phyloP scores from a whole-genome alignment of 1,284 basidiomycete species.

The Cutaneotrichosporon sp. region DNA sequence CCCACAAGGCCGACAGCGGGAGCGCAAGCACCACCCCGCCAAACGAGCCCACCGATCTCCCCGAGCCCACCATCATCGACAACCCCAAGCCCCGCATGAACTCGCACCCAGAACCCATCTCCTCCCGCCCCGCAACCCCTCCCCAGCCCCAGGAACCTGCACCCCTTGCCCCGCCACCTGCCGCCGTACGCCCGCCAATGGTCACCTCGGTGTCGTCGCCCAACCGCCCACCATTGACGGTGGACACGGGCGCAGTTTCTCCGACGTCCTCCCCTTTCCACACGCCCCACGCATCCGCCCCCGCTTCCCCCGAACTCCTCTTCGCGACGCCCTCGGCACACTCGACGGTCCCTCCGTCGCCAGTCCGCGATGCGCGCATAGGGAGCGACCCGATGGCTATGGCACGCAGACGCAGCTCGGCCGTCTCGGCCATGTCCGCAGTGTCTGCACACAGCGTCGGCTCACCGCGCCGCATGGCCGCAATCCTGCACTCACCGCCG shows the following conservation, averaged over 20 bases:
- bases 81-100: neutral
- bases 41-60: neutral
- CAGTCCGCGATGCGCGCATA: neutral
- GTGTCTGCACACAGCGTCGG: neutral
- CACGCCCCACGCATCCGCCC: neutral
- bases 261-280: neutral
- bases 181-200: neutral
- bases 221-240: neutral
- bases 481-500: slow-evolving; percentile 47
- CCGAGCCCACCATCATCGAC: neutral
- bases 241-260: neutral
- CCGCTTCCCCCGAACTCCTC: neutral
- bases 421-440: slow-evolving; percentile 11
- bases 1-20: neutral
- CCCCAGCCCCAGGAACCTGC: too few species aligned
- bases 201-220: neutral
- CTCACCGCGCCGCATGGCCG: slow-evolving; percentile 17
- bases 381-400: neutral
- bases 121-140: neutral
- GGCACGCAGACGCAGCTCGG: slow-evolving; percentile 3
- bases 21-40: slow-evolving; percentile 3
- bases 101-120: too few species aligned
- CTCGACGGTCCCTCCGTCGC: neutral
- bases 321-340: neutral
- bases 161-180: neutral